A percentile compares a stretch with the other conserved stretches of the same genome.
These are phyloP conservation scores for Cupressus sempervirens DNA, from an alignment of 75 land plant species.

Conservation along the genomic window DNA sequence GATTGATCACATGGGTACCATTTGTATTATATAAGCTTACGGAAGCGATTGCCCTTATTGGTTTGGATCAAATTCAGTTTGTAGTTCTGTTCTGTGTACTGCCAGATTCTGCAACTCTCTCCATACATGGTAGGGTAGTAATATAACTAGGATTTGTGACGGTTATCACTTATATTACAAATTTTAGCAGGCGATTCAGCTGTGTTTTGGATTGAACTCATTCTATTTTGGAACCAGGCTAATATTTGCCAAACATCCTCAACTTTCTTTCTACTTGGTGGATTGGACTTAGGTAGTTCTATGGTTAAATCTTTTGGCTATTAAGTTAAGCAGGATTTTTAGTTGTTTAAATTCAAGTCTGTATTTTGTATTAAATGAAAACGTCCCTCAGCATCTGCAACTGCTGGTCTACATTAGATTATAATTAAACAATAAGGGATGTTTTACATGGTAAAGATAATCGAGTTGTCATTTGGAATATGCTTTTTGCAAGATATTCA, in stretches of 20 bases:
- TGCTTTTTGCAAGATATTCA: background rate
- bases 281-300: background rate
- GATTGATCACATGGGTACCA: background rate
- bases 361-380: background rate
- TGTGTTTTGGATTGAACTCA: background rate
- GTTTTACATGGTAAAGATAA: background rate
- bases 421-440: too few relatives aligned
- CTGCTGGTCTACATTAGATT: background rate
- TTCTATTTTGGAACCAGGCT: conserved; percentile 24
- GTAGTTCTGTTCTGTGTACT: conserved; percentile 49
- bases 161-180: background rate
- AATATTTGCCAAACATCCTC: background rate
- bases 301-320: background rate
- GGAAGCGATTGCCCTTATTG: background rate
- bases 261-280: background rate
- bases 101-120: background rate
- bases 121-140: background rate
- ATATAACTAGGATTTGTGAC: background rate
- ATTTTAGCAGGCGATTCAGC: background rate
- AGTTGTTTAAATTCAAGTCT: background rate
- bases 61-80: conserved; percentile 35
- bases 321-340: background rate
- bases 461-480: background rate
- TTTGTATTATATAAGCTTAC: background rate
- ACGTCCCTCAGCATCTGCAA: background rate